Base-by-base conservation (phyloP, 2,329 filamentous ascomycete genomes). In the Penicillium sp. region DNA sequence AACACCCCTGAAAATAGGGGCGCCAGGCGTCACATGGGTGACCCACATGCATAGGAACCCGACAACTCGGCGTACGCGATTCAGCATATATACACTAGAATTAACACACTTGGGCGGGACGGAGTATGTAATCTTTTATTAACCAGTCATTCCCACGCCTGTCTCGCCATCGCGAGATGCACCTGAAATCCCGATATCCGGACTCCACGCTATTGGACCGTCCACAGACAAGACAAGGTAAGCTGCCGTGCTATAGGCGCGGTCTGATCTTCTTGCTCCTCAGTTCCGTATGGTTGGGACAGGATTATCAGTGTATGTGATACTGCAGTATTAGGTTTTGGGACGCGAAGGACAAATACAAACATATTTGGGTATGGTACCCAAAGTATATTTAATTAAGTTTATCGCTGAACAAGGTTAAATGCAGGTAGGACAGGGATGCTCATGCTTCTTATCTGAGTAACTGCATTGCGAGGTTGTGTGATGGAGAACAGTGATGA, bases 241-340 rank as follows among this genome's bases (percentile, higher is more conserved):
- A 41, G 19, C 14, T 38, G 40, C 40, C 8, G 17, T 40, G 40
- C 33, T 28, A 31, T 37, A 22, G 33, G 31, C 7, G 19, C 46
- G 47, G 40, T 50, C 53, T 46, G 53, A 45, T 45, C 40, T 46
- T 31, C 46, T 50, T 37, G 16, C 19, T 53, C 38, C 46, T 35
- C 47, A 46, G 26, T 45, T 19, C 53, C 53, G 40, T 51, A 12
- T 45, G 16, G 26, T 45, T 37, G 40, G 40, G 38, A 44, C 46
- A 22, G 8, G n/a, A 44, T 55, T 8, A 25, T 22, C 16, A 19
- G 38, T 44, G 33, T 19, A 38, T 42, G 51, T 53, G 31, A n/a
- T 19, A 37, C 38, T 26, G 28, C 26, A 11, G 4, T 12, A 41
- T 41, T 37, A 10, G 22, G 22, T 42, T 42, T 50, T 16, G 10